These are phyloP conservation scores for Rhododendron mucronatum DNA, from an alignment of 148 eudicot species.

Conservation along the genomic window DNA sequence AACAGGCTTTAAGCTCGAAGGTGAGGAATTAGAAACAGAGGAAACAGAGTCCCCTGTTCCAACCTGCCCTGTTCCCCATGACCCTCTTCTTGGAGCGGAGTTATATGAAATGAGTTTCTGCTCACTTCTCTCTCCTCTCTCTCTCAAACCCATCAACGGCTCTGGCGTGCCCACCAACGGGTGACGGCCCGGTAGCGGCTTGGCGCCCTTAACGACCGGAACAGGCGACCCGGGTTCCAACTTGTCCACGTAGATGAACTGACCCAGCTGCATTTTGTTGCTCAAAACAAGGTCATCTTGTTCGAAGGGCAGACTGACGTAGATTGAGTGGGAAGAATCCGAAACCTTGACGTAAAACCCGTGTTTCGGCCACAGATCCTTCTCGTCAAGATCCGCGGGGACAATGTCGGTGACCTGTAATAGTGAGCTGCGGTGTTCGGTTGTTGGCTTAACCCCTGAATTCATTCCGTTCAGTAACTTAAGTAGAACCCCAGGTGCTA, in stretches of 20 bases:
- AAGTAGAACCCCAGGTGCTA: constrained; percentile 73
- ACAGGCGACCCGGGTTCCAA: constrained; percentile 83
- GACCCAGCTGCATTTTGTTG: constrained; percentile 83
- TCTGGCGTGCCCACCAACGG: constrained; percentile 83
- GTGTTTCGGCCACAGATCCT: constrained; percentile 65
- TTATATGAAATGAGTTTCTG: constrained; percentile 18
- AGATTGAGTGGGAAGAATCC: constrained; percentile 85
- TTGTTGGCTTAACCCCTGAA: constrained; percentile 60
- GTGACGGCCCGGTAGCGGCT: constrained; percentile 81
- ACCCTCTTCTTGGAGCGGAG: constrained; percentile 58
- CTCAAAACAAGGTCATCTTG: constrained; percentile 89
- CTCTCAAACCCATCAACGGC: constrained; percentile 66
- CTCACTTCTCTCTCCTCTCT: constrained; percentile 41
- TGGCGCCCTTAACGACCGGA: constrained; percentile 67
- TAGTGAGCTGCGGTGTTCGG: constrained; percentile 68
- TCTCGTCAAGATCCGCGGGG: constrained; percentile 88
- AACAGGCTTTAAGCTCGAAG: constrained; percentile 44
- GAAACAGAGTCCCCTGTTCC: constrained; percentile 25
- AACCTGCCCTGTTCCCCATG: constrained; percentile 56
- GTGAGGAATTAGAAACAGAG: neutral
- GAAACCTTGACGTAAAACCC: constrained; percentile 85
- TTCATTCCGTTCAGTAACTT: constrained; percentile 73
- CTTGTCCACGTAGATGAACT: constrained; percentile 70
- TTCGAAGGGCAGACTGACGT: constrained; percentile 67
- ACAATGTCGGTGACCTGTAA: constrained; percentile 86